These are phyloP conservation scores for Brassica carinata DNA, from an alignment of 345 rosid genomes.

Conservation along the genomic window DNA sequence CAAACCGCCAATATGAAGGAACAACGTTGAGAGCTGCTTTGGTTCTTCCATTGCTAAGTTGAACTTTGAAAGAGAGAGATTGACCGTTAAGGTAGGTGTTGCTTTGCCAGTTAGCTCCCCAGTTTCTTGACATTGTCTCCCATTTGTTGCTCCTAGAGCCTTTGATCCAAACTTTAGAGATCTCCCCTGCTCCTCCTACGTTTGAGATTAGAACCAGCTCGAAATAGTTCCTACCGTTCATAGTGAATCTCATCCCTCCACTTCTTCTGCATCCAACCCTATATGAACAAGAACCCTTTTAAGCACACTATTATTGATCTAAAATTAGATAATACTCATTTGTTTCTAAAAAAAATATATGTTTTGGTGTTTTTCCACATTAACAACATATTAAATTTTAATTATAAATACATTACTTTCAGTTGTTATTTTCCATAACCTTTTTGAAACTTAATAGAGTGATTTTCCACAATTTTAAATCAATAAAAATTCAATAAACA, in stretches of 20 bases:
- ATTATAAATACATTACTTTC: too few relatives aligned
- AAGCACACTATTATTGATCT: neutral
- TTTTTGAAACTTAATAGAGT: too few relatives aligned
- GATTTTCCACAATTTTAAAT: too few relatives aligned
- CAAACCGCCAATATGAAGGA: conserved; percentile 68
- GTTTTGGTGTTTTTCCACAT: too few relatives aligned
- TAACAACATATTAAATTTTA: too few relatives aligned
- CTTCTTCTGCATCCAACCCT: conserved; percentile 67
- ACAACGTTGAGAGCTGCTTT: conserved; percentile 52
- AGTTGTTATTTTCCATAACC: too few relatives aligned
- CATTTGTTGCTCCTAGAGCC: conserved; percentile 60
- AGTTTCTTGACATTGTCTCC: conserved; percentile 72
- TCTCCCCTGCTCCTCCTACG: conserved; percentile 70
- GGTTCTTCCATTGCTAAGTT: conserved; percentile 51
- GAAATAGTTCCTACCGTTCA: conserved; percentile 64
- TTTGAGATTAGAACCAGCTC: conserved; percentile 72
- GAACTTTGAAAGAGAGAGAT: conserved; percentile 62
- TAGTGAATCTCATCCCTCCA: conserved; percentile 76
- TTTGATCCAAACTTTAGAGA: conserved; percentile 58
- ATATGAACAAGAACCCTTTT: conserved; percentile 2
- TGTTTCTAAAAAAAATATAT: too few relatives aligned
- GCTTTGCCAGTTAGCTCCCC: conserved; percentile 78
- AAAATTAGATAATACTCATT: neutral
- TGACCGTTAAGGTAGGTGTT: conserved; percentile 65
- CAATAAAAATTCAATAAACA: too few relatives aligned